These are phyloP conservation scores for Gliomastix tumulicola DNA, from an alignment of 2,329 filamentous ascomycete genomes.

Conservation along the genomic window DNA sequence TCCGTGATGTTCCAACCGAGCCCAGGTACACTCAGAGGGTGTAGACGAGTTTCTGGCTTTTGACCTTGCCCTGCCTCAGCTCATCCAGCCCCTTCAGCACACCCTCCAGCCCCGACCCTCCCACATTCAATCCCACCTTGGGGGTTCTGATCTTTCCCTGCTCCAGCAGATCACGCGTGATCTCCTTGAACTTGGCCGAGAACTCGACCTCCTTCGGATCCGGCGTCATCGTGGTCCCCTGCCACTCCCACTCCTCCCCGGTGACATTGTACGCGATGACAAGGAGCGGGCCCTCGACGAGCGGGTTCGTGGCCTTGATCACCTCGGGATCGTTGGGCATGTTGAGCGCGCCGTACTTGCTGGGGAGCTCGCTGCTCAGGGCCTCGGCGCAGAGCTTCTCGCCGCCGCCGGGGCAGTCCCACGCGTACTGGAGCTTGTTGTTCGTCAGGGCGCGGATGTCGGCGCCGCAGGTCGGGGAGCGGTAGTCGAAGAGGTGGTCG, in stretches of 20 bases:
- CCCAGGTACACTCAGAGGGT: too few relatives aligned
- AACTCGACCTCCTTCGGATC: conserved; percentile 21
- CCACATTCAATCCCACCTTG: conserved; percentile 9
- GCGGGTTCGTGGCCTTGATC: conserved; percentile 7
- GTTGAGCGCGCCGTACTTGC: neutral
- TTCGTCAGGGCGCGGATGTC: conserved; percentile 10
- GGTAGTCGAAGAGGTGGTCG: conserved; percentile 35
- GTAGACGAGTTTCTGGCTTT: conserved; percentile 35
- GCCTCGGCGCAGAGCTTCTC: neutral
- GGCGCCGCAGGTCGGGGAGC: conserved; percentile 10
- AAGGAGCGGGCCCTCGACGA: conserved; percentile 3
- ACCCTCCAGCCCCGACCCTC: conserved; percentile 22
- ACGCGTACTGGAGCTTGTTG: conserved; percentile 16
- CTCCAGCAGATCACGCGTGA: conserved; percentile 20
- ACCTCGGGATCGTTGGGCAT: neutral
- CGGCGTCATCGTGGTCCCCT: conserved; percentile 10
- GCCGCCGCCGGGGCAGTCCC: conserved; percentile 18
- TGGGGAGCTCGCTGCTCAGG: neutral
- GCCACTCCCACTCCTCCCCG: conserved; percentile 21
- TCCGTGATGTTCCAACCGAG: too few relatives aligned
- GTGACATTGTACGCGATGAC: conserved; percentile 31
- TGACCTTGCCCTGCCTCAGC: conserved; percentile 21
- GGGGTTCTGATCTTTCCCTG: conserved; percentile 24
- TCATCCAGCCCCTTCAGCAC: conserved; percentile 22
- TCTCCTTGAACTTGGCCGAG: conserved; percentile 25